Base-by-base conservation (phyloP, 768 basidiomycete genomes). In the Clitopilus passeckerianus region DNA sequence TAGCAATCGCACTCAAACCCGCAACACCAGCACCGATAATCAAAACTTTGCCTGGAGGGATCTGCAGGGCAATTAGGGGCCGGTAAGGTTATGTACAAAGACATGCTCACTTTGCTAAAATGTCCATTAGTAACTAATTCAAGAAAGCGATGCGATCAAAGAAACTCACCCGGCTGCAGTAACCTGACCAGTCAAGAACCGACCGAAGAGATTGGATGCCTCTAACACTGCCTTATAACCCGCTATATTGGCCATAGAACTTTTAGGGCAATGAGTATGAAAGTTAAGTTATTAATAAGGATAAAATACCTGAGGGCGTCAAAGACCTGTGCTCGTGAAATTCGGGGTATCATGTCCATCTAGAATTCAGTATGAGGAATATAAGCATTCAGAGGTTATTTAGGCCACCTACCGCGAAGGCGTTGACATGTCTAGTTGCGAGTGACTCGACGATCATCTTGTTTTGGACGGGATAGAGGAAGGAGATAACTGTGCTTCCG, bases 241-340 rank as follows among this genome's bases (percentile, higher is more conserved):
- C n/a, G 91, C 84, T 43, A 93, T 94, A 68, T 94, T 95, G n/a
- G 89, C 87, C 93, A 95, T 95, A 23, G 91, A 93, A 66, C 93
- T 93, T 58, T 6, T 61, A 43, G 56, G 54, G 53, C 16, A 58
- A 59, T 1, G 24, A 14, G 55, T 9, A 41, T 30, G 24, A 61
- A 34, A 57, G 24, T 15, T 9, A n/a, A 14, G 37, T 41, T 3
- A 14, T 14, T 12, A 41, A 3, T 41, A 15, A 3, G 37, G n/a
- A 15, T 4, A 50, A 58, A 71, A 63, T 57, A 89, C 91, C 90
- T 93, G 65, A 95, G 75, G 35, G 89, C 93, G 72, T 95, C 93
- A 63, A 93, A 95, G 20, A 89, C 89, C 71, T 95, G 93, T 50
- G 93, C 93, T 57, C 93, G 84, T 61, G 91, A 93, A 65, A 95